Percentiles rank a stretch among this genome's conserved stretches.
phyloP scores from a whole-genome alignment of 495 filamentous ascomycete species.

The Penicillium antarcticum region DNA sequence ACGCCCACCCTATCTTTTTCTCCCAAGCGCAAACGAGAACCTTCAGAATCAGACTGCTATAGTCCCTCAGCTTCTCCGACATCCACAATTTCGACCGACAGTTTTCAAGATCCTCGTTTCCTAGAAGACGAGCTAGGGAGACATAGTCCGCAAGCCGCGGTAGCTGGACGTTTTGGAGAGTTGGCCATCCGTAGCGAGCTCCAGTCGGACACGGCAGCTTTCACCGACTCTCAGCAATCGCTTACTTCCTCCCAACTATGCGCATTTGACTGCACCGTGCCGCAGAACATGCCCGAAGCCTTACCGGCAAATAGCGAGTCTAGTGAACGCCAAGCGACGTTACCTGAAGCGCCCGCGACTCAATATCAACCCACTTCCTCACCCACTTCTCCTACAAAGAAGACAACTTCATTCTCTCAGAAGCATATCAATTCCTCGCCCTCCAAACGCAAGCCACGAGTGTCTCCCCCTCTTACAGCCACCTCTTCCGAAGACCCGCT shows the following conservation, averaged over 20 bases:
- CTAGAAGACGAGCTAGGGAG: constrained; percentile 33
- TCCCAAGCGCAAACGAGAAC: constrained; percentile 42
- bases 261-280: constrained; percentile 1
- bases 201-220: constrained; percentile 23
- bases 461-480: constrained; percentile 49
- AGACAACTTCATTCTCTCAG: constrained; percentile 16
- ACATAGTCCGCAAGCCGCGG: constrained; percentile 59
- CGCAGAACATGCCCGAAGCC: constrained; percentile 19
- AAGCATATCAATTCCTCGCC: constrained; percentile 25
- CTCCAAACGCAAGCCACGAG: constrained; percentile 29
- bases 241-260: constrained; percentile 11
- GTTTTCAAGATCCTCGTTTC: constrained; percentile 33
- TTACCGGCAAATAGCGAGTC: constrained; percentile 9
- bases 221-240: constrained; percentile 13
- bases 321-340: constrained; percentile 1
- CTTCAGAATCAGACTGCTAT: constrained; percentile 32
- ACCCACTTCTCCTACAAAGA: constrained; percentile 16
- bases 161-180: constrained; percentile 62
- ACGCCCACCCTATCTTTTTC: constrained; percentile 34
- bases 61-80: constrained; percentile 37
- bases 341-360: constrained; percentile 2
- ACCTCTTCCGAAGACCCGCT: constrained; percentile 43
- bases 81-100: constrained; percentile 31
- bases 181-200: constrained; percentile 53
- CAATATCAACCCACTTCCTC: constrained; percentile 1